Percentiles rank a stretch among this genome's conserved stretches.
These are phyloP conservation scores for Syncephalastrum monosporum DNA, from an alignment of 371 early-diverging fungal genomes.

Conservation along the genomic window DNA sequence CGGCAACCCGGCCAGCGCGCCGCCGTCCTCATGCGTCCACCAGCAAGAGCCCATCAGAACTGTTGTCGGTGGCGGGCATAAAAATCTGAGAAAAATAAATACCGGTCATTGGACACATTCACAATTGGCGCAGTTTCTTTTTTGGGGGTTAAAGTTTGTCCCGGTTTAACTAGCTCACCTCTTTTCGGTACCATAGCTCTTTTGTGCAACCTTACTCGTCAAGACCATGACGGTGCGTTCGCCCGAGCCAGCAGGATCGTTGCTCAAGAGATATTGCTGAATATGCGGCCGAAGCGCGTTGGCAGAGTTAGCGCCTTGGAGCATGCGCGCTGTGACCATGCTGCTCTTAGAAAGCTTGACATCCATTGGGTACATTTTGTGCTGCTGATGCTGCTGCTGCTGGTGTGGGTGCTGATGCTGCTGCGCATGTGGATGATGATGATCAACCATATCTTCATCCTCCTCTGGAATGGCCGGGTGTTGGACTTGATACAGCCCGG, in stretches of 20 bases:
- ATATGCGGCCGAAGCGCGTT: conserved; percentile 31
- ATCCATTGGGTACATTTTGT: conserved; percentile 8
- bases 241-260: conserved; percentile 43
- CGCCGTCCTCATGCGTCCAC: conserved; percentile 35
- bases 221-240: conserved; percentile 69
- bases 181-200: conserved; percentile 85
- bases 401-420: conserved; percentile 10
- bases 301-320: conserved; percentile 27
- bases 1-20: no score
- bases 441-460: conserved; percentile 36
- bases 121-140: conserved; percentile 69
- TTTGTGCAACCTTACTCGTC: conserved; percentile 82
- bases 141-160: conserved; percentile 45
- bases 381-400: conserved; percentile 12
- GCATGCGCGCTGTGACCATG: conserved; percentile 28
- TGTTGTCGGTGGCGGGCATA: conserved; percentile 74
- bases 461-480: conserved; percentile 53
- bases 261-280: conserved; percentile 40
- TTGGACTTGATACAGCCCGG: conserved; percentile 7
- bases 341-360: conserved; percentile 15
- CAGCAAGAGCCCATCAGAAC: conserved; percentile 63
- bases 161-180: conserved; percentile 32
- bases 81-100: conserved; percentile 32
- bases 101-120: conserved; percentile 27
- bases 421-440: conserved; percentile 16